These are phyloP conservation scores for Diaporthe ampelina DNA, from an alignment of 2,329 filamentous ascomycete genomes.

Conservation along the genomic window DNA sequence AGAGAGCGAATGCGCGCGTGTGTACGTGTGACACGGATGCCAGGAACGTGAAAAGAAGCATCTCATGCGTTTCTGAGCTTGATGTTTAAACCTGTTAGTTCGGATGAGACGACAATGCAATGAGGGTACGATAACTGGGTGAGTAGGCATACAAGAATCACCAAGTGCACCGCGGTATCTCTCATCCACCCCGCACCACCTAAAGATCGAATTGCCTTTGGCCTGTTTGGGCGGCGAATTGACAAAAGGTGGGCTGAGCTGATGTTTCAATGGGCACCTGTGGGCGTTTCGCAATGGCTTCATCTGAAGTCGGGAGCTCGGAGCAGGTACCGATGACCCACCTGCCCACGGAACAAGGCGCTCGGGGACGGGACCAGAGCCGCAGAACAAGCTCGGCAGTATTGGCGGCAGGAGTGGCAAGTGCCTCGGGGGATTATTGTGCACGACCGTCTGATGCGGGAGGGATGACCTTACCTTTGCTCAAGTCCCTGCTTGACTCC, in stretches of 20 bases:
- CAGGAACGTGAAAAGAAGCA: conserved; percentile 19
- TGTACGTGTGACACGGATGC: conserved; percentile 6
- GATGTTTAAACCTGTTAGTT: conserved; percentile 12
- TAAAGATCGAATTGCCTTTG: neutral
- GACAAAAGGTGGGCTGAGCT: neutral
- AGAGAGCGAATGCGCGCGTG: neutral
- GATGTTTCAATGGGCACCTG: conserved; percentile 28
- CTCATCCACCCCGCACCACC: neutral
- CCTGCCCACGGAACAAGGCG: neutral
- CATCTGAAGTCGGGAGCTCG: conserved; percentile 37
- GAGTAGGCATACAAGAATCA: neutral
- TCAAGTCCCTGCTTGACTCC: neutral
- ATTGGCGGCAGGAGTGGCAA: neutral
- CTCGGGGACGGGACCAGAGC: neutral
- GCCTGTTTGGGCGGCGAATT: neutral
- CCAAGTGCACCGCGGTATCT: neutral
- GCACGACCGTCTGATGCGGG: conserved; percentile 7
- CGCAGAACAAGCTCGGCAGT: conserved; percentile 6
- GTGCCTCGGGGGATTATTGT: neutral
- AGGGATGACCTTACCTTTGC: neutral
- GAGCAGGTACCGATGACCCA: conserved; percentile 1
- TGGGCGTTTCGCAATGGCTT: conserved; percentile 40
- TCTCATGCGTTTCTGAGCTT: conserved; percentile 22
- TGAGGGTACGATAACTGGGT: neutral
- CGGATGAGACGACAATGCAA: neutral